Evolutionary conservation across 2,329 filamentous ascomycete species (phyloP), one percentile per base, ranked within the genome.

Genomic region (Magnaporthiopsis incrustans): DNA sequence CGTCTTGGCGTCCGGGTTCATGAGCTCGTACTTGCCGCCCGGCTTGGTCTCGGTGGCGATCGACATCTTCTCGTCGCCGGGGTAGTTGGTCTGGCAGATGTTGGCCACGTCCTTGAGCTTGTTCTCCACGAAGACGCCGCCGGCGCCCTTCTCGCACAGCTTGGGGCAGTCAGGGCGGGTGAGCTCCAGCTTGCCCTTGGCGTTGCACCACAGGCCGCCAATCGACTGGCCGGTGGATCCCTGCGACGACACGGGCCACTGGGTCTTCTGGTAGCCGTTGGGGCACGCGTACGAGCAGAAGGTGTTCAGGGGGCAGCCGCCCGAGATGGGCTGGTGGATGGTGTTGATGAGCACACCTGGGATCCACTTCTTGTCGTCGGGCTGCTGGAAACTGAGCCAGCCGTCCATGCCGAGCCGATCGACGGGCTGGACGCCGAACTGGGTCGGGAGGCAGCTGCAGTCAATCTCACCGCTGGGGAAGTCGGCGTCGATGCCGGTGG

Each of bases 211-310:
- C 25, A 98, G 78, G 69, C 95, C 95, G 75, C 95, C 95, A 64
- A 97, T 83, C 30, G 93, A 97, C 81, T 98, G 87, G 67, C 88
- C 88, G 62, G 86, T 91, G 53, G 81, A 72, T 64, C 94, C 95
- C 80, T 98, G 95, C 44, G 83, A 81, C 1, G 69, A 76, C 14
- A 73, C 70, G 60, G 95, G 92, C 89, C 92, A 98, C 74, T 98
- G 94, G 3, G 89, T 84, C 85, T 97, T 97, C 76, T 95, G 87
- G 77, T 95, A 96, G 59, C 94, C 94, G 33, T 87, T 78, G n/a
- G 91, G 90, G 81, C 95, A 99, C 64, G 91, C 88, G 73, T 98
- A 98, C 2, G 93, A 96, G 82, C 94, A 97, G 82, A 93, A 92
- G 65, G 81, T 78, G 61, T 86, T 88, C 12, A 80, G 71, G 11